These are phyloP conservation scores for Neopestalotiopsis sp. DNA, from an alignment of 2,329 filamentous ascomycete genomes.

Conservation along the genomic window DNA sequence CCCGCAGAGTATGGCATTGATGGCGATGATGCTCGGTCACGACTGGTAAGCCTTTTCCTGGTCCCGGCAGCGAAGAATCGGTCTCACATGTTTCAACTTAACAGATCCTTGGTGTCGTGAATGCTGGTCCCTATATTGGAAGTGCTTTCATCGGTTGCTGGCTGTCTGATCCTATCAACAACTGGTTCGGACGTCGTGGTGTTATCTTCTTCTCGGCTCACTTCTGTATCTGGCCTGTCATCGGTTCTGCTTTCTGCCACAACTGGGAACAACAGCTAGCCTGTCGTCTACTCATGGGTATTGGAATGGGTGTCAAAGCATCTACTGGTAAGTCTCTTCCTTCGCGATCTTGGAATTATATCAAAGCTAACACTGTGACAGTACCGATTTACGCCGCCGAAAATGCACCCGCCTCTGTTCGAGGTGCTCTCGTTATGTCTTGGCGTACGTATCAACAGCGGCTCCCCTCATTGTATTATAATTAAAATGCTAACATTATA, in stretches of 20 bases:
- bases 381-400: conserved; percentile 81
- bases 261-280: conserved; percentile 75
- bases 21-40: conserved; percentile 26
- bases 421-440: conserved; percentile 80
- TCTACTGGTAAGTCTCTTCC: conserved; percentile 52
- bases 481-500: conserved; percentile 23
- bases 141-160: conserved; percentile 59
- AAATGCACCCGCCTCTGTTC: conserved; percentile 70
- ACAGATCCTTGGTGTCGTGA: conserved; percentile 62
- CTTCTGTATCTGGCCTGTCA: conserved; percentile 71
- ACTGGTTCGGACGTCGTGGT: conserved; percentile 65
- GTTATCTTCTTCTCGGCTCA: conserved; percentile 79
- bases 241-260: conserved; percentile 74
- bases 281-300: conserved; percentile 74
- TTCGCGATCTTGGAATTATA: not conserved
- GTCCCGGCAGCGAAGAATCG: not conserved
- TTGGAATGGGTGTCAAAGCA: conserved; percentile 78
- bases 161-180: conserved; percentile 65
- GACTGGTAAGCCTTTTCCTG: conserved; percentile 31
- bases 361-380: conserved; percentile 33
- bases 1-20: conserved; percentile 58
- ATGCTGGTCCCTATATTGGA: conserved; percentile 49
- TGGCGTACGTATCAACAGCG: conserved; percentile 55
- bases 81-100: not conserved
- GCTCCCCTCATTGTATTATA: not conserved